Conservation (phyloP, 202 grass and related monocot species). For the Panicum virgatum region DNA sequence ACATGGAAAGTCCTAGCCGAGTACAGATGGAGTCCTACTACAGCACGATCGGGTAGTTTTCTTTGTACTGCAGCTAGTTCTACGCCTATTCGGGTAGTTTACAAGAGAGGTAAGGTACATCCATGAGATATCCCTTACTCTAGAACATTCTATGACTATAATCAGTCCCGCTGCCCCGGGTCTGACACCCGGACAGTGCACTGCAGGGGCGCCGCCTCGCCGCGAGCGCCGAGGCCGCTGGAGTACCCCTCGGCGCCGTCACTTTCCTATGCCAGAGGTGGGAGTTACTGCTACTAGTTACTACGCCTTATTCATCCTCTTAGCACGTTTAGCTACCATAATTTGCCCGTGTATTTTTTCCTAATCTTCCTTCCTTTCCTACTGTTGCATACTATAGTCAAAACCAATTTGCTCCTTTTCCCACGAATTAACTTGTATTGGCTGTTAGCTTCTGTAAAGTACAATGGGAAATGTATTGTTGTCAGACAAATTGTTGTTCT, state of each 20-base stretch:
- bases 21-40: too few species aligned
- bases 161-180: too few species aligned
- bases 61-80: too few species aligned
- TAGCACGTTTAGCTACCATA: not conserved
- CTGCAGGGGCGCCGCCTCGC: slow-evolving; percentile 41
- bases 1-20: too few species aligned
- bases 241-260: slow-evolving; percentile 15
- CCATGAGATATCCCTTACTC: too few species aligned
- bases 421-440: not conserved
- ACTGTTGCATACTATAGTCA: not conserved
- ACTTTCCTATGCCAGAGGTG: slow-evolving; percentile 51
- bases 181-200: not conserved
- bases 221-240: not conserved
- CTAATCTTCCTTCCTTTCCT: not conserved
- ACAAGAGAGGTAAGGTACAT: too few species aligned
- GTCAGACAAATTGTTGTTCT: not conserved
- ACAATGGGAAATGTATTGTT: not conserved
- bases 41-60: too few species aligned
- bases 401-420: not conserved
- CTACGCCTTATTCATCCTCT: not conserved
- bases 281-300: not conserved
- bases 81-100: too few species aligned
- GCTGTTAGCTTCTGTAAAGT: not conserved
- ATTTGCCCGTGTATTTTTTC: not conserved
- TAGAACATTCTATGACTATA: too few species aligned